These are phyloP conservation scores for Ophiostoma quercus DNA, from an alignment of 2,329 filamentous ascomycete species.

Conservation along the genomic window DNA sequence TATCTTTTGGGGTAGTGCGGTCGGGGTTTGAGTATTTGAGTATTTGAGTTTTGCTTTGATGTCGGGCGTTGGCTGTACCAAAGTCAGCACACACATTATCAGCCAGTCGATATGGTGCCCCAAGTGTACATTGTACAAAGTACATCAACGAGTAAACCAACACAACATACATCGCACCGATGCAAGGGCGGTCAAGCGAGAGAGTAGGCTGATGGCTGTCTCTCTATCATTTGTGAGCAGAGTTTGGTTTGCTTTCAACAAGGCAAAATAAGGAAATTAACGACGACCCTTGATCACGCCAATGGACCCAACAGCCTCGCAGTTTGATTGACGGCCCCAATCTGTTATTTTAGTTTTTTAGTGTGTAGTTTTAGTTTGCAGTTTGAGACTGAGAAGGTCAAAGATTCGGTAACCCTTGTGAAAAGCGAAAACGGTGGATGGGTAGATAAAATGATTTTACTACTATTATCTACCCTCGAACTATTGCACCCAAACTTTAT, in stretches of 20 bases:
- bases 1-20: conserved; percentile 1
- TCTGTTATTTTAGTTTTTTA: not conserved
- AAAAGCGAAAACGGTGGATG: no score
- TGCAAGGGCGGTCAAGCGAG: conserved; percentile 12
- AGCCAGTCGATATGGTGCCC: not conserved
- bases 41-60: not conserved
- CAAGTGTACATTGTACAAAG: no score
- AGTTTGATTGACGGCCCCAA: not conserved
- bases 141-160: not conserved
- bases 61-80: not conserved
- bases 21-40: not conserved
- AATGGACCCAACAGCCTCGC: not conserved
- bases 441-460: no score
- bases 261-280: not conserved
- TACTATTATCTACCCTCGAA: not conserved
- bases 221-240: not conserved
- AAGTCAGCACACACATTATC: not conserved
- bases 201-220: not conserved
- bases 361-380: no score
- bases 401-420: not conserved
- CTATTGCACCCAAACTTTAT: not conserved
- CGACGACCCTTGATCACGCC: not conserved
- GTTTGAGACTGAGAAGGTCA: not conserved
- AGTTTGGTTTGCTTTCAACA: not conserved
- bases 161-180: conserved; percentile 6